phyloP scores from a whole-genome alignment of 2,329 filamentous ascomycete species.

The Raffaelea ambrosiae region DNA sequence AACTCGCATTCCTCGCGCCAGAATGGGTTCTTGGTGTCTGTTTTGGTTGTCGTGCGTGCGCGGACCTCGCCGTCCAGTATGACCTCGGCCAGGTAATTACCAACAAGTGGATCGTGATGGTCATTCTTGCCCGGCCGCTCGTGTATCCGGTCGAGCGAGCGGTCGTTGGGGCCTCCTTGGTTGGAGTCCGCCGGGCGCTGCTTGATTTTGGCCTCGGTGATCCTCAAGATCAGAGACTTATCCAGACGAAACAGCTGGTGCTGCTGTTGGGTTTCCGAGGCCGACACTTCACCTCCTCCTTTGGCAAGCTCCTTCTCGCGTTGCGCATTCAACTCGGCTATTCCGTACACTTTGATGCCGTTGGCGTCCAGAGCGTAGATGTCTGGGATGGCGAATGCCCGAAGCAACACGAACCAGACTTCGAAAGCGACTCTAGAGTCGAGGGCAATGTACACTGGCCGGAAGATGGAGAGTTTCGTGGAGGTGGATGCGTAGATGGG shows the following conservation, averaged over 20 bases:
- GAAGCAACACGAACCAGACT: conserved; percentile 89
- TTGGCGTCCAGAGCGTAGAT: conserved; percentile 60
- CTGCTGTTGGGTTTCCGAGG: background rate
- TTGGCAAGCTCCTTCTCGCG: background rate
- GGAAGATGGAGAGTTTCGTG: conserved; percentile 64
- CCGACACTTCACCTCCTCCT: background rate
- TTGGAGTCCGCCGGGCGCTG: conserved; percentile 16
- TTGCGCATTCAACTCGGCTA: conserved; percentile 18
- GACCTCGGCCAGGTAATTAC: conserved; percentile 73
- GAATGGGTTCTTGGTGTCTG: conserved; percentile 64
- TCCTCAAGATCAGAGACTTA: conserved; percentile 48
- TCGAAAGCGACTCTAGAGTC: conserved; percentile 89
- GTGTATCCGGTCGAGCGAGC: conserved; percentile 16
- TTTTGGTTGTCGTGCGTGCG: conserved; percentile 64
- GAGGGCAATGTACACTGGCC: conserved; percentile 82
- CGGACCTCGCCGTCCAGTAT: conserved; percentile 72
- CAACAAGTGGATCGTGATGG: conserved; percentile 39
- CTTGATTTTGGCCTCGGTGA: conserved; percentile 56
- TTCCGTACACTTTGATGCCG: conserved; percentile 33
- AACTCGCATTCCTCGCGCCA: conserved; percentile 81
- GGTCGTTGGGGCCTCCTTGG: conserved; percentile 1
- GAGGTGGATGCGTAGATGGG: conserved; percentile 78
- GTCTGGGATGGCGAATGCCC: conserved; percentile 87
- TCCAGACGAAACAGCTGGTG: conserved; percentile 51
- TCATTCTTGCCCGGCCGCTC: conserved; percentile 21